These are phyloP conservation scores for Scorias spongiosa DNA, from an alignment of 2,329 filamentous ascomycete genomes.

Conservation along the genomic window DNA sequence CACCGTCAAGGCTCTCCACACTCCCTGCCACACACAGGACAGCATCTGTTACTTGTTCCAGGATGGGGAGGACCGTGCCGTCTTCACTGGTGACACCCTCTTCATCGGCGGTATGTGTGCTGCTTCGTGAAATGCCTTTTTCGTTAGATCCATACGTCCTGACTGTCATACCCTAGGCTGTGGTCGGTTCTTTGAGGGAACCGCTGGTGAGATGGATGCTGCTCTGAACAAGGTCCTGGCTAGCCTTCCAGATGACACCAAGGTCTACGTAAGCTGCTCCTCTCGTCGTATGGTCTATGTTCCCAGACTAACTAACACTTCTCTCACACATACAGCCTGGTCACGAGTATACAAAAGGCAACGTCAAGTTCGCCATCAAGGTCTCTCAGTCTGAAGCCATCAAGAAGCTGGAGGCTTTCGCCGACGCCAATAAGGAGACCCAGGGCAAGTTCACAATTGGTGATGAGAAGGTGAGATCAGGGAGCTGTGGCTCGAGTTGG, in stretches of 20 bases:
- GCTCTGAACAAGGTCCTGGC: conserved; percentile 78
- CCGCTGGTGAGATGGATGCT: conserved; percentile 76
- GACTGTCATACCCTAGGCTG: conserved; percentile 44
- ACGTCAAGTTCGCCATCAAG: conserved; percentile 73
- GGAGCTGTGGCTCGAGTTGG: not conserved
- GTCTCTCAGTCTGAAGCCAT: conserved; percentile 63
- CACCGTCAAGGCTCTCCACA: conserved; percentile 74
- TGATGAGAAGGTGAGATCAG: conserved; percentile 65
- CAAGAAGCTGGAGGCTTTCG: conserved; percentile 61
- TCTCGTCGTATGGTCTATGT: not conserved
- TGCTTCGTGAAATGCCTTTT: not conserved
- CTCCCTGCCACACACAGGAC: conserved; percentile 95
- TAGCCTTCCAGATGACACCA: conserved; percentile 72
- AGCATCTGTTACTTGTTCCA: conserved; percentile 92
- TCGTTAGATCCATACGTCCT: not conserved
- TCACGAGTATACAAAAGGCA: conserved; percentile 96
- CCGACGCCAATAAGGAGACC: conserved; percentile 67
- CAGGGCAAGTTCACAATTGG: conserved; percentile 94
- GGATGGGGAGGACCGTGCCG: conserved; percentile 59
- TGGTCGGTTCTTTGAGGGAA: conserved; percentile 91
- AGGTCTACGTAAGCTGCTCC: conserved; percentile 56
- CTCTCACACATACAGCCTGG: conserved; percentile 46
- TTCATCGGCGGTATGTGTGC: conserved; percentile 64
- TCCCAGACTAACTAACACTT: not conserved
- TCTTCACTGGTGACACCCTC: conserved; percentile 92